phyloP scores from a whole-genome alignment of 257 asterid genomes.

The Penstemon newberryi region DNA sequence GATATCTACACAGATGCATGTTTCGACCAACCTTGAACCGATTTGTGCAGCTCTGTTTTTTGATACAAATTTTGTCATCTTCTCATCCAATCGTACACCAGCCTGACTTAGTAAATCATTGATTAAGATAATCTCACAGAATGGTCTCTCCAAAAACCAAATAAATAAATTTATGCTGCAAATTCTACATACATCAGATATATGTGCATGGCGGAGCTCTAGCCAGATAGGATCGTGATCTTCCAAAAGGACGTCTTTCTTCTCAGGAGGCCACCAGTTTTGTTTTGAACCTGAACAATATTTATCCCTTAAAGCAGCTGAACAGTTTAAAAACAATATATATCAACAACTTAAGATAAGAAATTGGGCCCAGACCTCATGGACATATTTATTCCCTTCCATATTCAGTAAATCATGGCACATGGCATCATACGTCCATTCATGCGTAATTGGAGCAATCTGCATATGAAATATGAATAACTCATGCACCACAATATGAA shows the following conservation, averaged over 20 bases:
- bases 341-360: conserved; percentile 13
- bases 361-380: conserved; percentile 62
- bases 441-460: conserved; percentile 98
- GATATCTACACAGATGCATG: neutral
- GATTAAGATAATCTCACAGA: conserved; percentile 27
- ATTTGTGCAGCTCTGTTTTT: conserved; percentile 98
- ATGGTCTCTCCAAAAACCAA: conserved; percentile 12
- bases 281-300: conserved; percentile 73
- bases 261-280: conserved; percentile 82
- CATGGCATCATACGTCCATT: conserved; percentile 99
- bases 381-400: conserved; percentile 97
- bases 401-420: conserved; percentile 89
- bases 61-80: conserved; percentile 89
- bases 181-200: conserved; percentile 83
- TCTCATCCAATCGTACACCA: conserved; percentile 85
- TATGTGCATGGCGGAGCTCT: conserved; percentile 97
- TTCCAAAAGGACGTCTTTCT: conserved; percentile 96
- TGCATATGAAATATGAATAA: conserved; percentile 30
- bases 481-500: conserved; percentile 10
- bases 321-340: conserved; percentile 26
- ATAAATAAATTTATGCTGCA: conserved; percentile 23
- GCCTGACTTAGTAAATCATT: conserved; percentile 62
- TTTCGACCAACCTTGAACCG: conserved; percentile 76
- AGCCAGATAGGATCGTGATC: conserved; percentile 99
- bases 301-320: conserved; percentile 20